A percentile compares a stretch with the other conserved stretches of the same genome.
These are phyloP conservation scores for Thielaviopsis punctulata DNA, from an alignment of 2,329 filamentous ascomycete genomes.

Conservation along the genomic window DNA sequence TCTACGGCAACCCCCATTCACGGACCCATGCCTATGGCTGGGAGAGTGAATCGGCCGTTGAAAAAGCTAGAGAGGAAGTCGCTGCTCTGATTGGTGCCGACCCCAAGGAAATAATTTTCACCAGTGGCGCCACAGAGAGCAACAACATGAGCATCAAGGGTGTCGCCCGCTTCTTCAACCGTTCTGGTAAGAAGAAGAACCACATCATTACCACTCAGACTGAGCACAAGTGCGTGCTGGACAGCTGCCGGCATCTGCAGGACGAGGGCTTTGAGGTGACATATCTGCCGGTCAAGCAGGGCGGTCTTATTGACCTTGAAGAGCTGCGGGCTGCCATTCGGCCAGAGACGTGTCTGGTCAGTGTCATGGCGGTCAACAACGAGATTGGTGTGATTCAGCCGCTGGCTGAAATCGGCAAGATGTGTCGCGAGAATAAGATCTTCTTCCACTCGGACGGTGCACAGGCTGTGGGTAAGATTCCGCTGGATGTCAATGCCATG, in stretches of 20 bases:
- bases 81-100: constrained; percentile 83
- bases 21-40: constrained; percentile 96
- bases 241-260: constrained; percentile 91
- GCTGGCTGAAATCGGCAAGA: constrained; percentile 75
- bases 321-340: constrained; percentile 77
- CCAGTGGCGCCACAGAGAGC: constrained; percentile 91
- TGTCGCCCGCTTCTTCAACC: constrained; percentile 86
- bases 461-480: constrained; percentile 97
- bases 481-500: constrained; percentile 91
- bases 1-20: constrained; percentile 95
- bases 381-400: constrained; percentile 99
- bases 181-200: constrained; percentile 91
- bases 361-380: constrained; percentile 98
- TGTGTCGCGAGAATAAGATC: constrained; percentile 80
- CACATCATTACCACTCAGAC: constrained; percentile 96
- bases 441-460: constrained; percentile 98
- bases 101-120: constrained; percentile 97
- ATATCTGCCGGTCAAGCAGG: constrained; percentile 80
- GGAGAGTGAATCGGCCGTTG: constrained; percentile 91
- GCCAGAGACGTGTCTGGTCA: constrained; percentile 81
- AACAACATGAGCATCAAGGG: constrained; percentile 99
- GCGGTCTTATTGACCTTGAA: constrained; percentile 70
- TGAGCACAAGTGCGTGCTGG: constrained; percentile 96
- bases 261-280: constrained; percentile 94
- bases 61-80: constrained; percentile 68